phyloP scores from a whole-genome alignment of 176 grass and related monocot genomes.

The Pharus latifolius region DNA sequence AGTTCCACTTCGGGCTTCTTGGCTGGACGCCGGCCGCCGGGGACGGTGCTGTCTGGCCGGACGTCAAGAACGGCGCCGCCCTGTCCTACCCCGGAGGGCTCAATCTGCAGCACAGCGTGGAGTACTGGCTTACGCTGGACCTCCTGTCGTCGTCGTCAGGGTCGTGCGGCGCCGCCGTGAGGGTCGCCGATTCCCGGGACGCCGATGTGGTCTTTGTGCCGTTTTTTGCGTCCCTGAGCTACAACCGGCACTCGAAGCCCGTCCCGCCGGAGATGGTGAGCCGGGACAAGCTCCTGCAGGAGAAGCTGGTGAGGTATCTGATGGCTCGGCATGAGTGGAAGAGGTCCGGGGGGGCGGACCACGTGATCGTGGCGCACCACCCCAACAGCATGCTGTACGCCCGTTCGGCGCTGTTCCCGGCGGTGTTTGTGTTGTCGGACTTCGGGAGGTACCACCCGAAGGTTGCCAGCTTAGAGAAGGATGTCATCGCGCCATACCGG shows the following conservation, averaged over 20 bases:
- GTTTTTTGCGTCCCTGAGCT: constrained; percentile 85
- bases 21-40: constrained; percentile 37
- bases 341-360: constrained; percentile 59
- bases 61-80: constrained; percentile 14
- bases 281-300: constrained; percentile 50
- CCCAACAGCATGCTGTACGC: constrained; percentile 82
- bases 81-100: constrained; percentile 72
- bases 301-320: constrained; percentile 60
- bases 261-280: constrained; percentile 48
- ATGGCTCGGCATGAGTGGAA: constrained; percentile 48
- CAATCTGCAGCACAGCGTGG: constrained; percentile 93
- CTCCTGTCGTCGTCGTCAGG: constrained; percentile 42
- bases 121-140: constrained; percentile 88
- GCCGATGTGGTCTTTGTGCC: constrained; percentile 85
- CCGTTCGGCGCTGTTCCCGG: constrained; percentile 39
- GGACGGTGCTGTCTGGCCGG: constrained; percentile 50
- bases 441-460: constrained; percentile 77
- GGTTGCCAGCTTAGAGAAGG: constrained; percentile 84
- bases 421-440: constrained; percentile 75
- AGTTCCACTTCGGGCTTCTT: constrained; percentile 86
- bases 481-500: constrained; percentile 71
- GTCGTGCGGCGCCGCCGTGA: constrained; percentile 31
- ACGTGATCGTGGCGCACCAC: constrained; percentile 85
- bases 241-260: constrained; percentile 67
- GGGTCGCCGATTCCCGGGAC: constrained; percentile 43